Evolutionary conservation across 2,329 filamentous ascomycete species (phyloP).

Genomic region (Nigrospora oryzae): DNA sequence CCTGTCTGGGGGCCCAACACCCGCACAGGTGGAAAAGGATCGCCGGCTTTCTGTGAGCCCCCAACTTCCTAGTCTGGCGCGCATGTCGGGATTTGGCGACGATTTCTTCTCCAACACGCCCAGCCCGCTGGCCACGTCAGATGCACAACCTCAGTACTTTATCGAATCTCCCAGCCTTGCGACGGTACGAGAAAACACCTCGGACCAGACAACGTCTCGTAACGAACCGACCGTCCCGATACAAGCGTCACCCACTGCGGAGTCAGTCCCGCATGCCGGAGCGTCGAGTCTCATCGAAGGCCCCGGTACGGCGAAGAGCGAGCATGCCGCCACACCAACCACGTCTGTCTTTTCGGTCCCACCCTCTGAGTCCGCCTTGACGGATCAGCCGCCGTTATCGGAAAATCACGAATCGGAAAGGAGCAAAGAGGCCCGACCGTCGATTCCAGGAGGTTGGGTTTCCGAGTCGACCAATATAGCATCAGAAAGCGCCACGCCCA

Average conservation of each 20-base stretch:
- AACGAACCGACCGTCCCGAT: neutral
- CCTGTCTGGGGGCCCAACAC: too few species aligned
- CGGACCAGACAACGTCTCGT: neutral
- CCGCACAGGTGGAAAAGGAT: conserved; percentile 1
- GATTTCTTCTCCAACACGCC: conserved; percentile 41
- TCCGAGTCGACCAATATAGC: conserved; percentile 14
- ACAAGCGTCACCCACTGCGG: too few species aligned
- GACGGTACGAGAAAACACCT: neutral
- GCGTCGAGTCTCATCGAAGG: conserved; percentile 11
- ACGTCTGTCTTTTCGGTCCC: too few species aligned
- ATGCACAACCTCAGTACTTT: conserved; percentile 1
- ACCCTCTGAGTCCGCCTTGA: too few species aligned
- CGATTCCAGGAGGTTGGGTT: conserved; percentile 20
- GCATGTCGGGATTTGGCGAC: conserved; percentile 52
- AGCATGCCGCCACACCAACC: too few species aligned
- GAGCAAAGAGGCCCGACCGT: conserved; percentile 8
- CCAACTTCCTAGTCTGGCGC: conserved; percentile 47
- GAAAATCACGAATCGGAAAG: conserved; percentile 4
- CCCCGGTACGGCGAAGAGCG: neutral
- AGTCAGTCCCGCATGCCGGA: neutral
- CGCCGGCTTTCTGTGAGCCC: conserved; percentile 38
- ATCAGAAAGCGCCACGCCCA: conserved; percentile 12
- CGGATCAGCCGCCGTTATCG: conserved; percentile 1
- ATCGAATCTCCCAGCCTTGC: neutral
- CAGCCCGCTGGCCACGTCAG: neutral